Conservation (phyloP, 345 rosid species). For the Salix exigua region DNA sequence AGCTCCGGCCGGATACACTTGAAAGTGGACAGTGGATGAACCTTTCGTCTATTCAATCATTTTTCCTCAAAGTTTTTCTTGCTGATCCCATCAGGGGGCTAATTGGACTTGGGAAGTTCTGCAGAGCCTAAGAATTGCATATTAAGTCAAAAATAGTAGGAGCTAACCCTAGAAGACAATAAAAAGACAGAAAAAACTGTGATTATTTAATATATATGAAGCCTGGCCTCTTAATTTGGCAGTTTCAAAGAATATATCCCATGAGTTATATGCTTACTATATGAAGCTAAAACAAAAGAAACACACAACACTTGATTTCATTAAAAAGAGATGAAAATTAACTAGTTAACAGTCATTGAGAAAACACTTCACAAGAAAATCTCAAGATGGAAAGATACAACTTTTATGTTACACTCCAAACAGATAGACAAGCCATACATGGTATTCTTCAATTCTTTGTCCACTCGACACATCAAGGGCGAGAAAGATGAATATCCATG, state of each 20-base stretch:
- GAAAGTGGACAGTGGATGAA: not conserved
- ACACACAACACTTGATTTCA: too few relatives aligned
- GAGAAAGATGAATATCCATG: not conserved
- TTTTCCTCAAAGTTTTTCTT: not conserved
- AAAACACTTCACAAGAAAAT: not conserved
- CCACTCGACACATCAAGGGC: not conserved
- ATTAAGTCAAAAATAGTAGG: not conserved
- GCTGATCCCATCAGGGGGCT: not conserved
- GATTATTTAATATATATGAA: too few relatives aligned
- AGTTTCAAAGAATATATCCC: not conserved
- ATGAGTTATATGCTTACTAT: too few relatives aligned
- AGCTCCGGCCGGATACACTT: not conserved
- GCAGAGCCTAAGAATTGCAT: not conserved
- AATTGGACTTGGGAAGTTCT: not conserved
- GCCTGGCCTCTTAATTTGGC: not conserved
- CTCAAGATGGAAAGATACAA: not conserved
- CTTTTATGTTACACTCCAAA: not conserved
- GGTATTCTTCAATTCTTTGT: slow-evolving; percentile 11
- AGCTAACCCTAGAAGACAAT: not conserved
- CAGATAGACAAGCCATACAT: not conserved
- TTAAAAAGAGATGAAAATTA: too few relatives aligned
- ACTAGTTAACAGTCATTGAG: not conserved
- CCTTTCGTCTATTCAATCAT: not conserved
- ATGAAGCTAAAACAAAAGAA: too few relatives aligned
- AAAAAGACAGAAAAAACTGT: too few relatives aligned